Evolutionary conservation across 345 rosid genomes (phyloP).

Genomic region (Aquilaria sinensis): DNA sequence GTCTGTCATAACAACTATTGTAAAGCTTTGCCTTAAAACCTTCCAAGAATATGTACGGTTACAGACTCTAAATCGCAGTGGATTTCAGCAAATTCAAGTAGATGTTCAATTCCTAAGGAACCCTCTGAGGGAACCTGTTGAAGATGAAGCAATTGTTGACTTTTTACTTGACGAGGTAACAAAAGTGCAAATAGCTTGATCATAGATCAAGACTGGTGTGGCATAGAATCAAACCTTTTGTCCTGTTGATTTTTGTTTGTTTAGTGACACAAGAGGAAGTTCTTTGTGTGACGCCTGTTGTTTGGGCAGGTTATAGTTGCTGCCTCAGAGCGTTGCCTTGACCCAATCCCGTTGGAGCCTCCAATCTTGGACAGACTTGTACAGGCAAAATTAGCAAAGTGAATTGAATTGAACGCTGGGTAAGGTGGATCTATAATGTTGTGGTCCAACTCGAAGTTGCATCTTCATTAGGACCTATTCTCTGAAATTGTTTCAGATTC

Average conservation of each 20-base stretch:
- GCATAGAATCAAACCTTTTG: not conserved
- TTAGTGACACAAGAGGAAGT: not conserved
- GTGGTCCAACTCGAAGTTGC: too few species aligned
- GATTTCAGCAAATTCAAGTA: constrained; percentile 97
- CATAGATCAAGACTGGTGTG: not conserved
- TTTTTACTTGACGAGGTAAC: constrained; percentile 94
- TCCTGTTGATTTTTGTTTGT: not conserved
- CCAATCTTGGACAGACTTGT: constrained; percentile 91
- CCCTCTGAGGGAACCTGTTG: constrained; percentile 61
- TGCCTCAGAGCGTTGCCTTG: constrained; percentile 90
- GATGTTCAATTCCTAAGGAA: constrained; percentile 86
- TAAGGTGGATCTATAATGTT: too few species aligned
- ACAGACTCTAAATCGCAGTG: constrained; percentile 89
- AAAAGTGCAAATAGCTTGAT: not conserved
- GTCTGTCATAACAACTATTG: constrained; percentile 62
- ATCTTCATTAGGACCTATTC: too few species aligned
- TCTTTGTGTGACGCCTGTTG: constrained; percentile 6
- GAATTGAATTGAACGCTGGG: constrained; percentile 1
- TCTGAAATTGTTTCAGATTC: too few species aligned
- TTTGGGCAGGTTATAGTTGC: constrained; percentile 79
- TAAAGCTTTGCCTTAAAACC: constrained; percentile 87
- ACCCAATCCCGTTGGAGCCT: constrained; percentile 85
- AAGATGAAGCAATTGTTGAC: constrained; percentile 88
- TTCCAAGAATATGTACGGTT: constrained; percentile 91
- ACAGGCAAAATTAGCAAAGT: constrained; percentile 74